phyloP scores from a whole-genome alignment of 345 rosid species.

The Linum lewisii region DNA sequence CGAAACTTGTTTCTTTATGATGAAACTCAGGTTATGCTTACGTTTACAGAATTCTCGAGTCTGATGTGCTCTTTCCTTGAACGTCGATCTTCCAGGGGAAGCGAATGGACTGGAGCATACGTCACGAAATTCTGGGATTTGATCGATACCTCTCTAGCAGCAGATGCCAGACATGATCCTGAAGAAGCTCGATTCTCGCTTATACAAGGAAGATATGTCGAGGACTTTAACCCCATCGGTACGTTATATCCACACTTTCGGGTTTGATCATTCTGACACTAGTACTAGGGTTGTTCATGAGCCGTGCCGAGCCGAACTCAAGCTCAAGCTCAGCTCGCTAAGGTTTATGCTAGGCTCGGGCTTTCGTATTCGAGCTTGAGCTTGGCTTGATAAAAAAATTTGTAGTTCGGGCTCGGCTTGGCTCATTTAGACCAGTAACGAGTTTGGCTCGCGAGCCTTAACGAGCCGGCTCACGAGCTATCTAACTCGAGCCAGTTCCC shows the following conservation, averaged over 20 bases:
- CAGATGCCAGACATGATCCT: constrained; percentile 28
- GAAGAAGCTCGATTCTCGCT: constrained; percentile 90
- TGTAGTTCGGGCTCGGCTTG: no score
- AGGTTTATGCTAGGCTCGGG: no score
- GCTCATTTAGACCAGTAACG: no score
- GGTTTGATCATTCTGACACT: not conserved
- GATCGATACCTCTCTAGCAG: constrained; percentile 32
- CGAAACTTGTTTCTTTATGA: not conserved
- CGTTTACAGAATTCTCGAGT: constrained; percentile 2
- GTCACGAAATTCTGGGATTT: constrained; percentile 69
- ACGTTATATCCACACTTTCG: constrained; percentile 3
- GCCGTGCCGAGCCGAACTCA: no score
- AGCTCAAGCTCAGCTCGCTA: no score
- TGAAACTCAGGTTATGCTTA: not conserved
- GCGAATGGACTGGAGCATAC: constrained; percentile 85
- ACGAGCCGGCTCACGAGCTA: no score
- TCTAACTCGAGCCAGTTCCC: no score
- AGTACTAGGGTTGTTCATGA: no score
- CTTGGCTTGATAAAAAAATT: no score
- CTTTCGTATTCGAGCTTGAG: no score
- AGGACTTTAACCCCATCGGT: constrained; percentile 49
- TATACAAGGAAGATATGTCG: constrained; percentile 70
- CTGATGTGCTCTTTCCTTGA: constrained; percentile 2
- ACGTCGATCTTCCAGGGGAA: constrained; percentile 44
- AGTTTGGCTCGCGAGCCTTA: no score